Base-by-base conservation (phyloP, 2,329 filamentous ascomycete species). In the Penicillium hordei region DNA sequence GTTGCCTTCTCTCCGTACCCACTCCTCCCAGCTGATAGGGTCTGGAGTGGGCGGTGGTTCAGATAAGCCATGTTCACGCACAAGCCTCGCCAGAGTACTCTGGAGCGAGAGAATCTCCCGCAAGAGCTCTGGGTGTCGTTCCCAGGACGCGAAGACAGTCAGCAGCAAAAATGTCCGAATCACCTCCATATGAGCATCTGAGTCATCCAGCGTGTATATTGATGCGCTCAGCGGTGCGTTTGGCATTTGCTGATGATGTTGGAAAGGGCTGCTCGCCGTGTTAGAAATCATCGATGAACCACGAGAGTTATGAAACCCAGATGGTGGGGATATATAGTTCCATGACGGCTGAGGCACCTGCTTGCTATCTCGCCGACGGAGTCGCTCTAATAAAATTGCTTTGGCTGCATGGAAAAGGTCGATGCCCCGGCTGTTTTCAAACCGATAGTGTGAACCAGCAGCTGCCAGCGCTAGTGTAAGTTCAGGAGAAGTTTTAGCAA, bases 121-220 rank as follows among this genome's bases (percentile, higher is more conserved):
- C n/a, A 84, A 69, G 10, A 85, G 76, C 52, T 83, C 81, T 19
- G 79, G 80, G 60, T 85, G 83, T 63, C 81, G 79, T 52, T 83
- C 82, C 83, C 83, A 86, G 0, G 83, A 85, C 13, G 82, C 82
- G 67, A 84, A 81, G 0, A 83, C 83, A 55, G 84, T 85, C n/a
- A 86, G 74, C 3, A 82, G 69, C 10, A 82, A 63, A 25, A 82
- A 78, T 0, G 81, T 80, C 52, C 79, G 77, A 40, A 82, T 79
- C 7, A 80, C 76, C 62, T 81, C 78, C 73, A 81, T 79, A 50
- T 78, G 75, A 27, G 77, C 76, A 63, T 79, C 76, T 15, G 75
- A 76, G 59, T 80, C 78, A 55, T 78, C 75, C 12, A 64, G 66
- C 1, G 68, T 67, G 52, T 75, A 75, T 12, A 67, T 71, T 21